These are phyloP conservation scores for Auricularia heimuer DNA, from an alignment of 768 basidiomycete species.

Conservation along the genomic window DNA sequence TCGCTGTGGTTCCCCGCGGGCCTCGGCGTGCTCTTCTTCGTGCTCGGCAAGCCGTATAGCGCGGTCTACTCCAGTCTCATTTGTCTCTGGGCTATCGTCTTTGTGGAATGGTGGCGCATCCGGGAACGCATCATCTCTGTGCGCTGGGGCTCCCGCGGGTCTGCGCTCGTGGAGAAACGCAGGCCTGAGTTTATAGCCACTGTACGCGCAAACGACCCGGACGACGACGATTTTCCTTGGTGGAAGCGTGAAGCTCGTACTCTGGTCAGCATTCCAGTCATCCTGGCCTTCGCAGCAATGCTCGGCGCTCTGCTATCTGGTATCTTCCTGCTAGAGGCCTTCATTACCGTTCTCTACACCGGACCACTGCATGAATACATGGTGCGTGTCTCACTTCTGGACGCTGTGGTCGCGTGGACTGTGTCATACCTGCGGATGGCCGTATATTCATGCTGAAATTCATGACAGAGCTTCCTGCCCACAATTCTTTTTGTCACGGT, in stretches of 20 bases:
- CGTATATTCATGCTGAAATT: background rate
- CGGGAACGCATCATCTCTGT: constrained; percentile 76
- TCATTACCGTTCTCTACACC: constrained; percentile 79
- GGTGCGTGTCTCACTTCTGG: constrained; percentile 35
- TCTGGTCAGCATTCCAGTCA: constrained; percentile 58
- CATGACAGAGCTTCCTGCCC: constrained; percentile 58
- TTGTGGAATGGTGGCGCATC: constrained; percentile 90
- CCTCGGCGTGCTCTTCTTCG: constrained; percentile 60
- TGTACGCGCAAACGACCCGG: constrained; percentile 10
- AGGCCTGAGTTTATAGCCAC: constrained; percentile 22
- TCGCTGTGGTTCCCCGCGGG: constrained; percentile 67
- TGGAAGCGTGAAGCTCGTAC: constrained; percentile 64
- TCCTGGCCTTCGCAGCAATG: constrained; percentile 60
- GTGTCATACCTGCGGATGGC: too few species aligned
- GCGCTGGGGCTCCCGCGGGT: constrained; percentile 70
- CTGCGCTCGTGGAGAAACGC: constrained; percentile 65
- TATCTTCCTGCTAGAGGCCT: constrained; percentile 84
- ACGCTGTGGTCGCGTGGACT: too few species aligned
- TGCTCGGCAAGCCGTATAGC: constrained; percentile 64
- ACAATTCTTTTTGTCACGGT: constrained; percentile 74
- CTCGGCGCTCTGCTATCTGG: constrained; percentile 64
- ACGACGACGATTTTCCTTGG: constrained; percentile 41
- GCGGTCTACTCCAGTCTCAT: constrained; percentile 66
- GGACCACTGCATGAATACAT: constrained; percentile 75
- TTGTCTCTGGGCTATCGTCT: constrained; percentile 74